phyloP scores from a whole-genome alignment of 2,329 filamentous ascomycete species.

The Aspergillus sp. region DNA sequence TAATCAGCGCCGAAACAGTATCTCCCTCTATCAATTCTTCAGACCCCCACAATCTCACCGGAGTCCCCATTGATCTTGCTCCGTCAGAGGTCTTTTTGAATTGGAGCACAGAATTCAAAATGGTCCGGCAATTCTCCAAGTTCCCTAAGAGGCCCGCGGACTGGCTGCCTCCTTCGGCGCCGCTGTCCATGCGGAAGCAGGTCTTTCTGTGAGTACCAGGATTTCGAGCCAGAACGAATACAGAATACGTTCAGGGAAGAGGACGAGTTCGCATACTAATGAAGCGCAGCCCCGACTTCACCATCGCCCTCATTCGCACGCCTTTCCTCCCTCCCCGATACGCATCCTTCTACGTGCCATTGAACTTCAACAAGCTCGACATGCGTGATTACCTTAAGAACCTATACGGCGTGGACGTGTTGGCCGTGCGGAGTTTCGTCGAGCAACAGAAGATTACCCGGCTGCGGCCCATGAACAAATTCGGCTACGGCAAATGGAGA shows the following conservation, averaged over 20 bases:
- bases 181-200: constrained; percentile 39
- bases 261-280: neutral
- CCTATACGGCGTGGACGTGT: constrained; percentile 72
- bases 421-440: constrained; percentile 75
- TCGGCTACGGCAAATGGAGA: constrained; percentile 58
- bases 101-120: constrained; percentile 14
- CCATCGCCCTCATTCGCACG: constrained; percentile 73
- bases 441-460: constrained; percentile 63
- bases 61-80: neutral
- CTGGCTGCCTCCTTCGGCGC: constrained; percentile 24
- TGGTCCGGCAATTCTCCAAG: constrained; percentile 30
- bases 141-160: constrained; percentile 24
- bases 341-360: constrained; percentile 85
- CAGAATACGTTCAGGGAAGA: neutral
- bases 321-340: constrained; percentile 71
- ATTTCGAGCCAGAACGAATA: neutral
- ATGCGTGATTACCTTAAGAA: constrained; percentile 91
- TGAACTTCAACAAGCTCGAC: constrained; percentile 94
- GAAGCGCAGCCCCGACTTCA: constrained; percentile 70
- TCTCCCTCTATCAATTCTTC: constrained; percentile 2
- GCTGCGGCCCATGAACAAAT: constrained; percentile 31
- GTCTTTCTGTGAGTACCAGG: constrained; percentile 54
- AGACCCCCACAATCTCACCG: constrained; percentile 5
- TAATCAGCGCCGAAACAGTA: constrained; percentile 2
- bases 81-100: neutral